phyloP scores from a whole-genome alignment of 1,284 basidiomycete genomes.

The Trichosporon sp. region DNA sequence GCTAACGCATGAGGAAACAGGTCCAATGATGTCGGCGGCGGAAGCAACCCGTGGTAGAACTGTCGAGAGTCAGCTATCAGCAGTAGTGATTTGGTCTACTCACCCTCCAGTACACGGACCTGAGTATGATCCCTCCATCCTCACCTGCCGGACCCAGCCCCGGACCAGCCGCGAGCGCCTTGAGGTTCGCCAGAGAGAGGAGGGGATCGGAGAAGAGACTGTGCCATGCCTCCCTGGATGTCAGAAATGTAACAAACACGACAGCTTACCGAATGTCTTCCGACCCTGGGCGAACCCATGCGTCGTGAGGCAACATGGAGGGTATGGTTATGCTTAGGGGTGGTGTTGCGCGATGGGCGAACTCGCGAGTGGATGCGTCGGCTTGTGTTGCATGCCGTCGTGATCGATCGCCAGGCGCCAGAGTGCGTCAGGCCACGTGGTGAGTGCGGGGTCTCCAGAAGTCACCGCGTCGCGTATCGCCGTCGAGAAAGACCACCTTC shows the following conservation, averaged over 20 bases:
- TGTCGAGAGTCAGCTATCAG: slow-evolving; percentile 16
- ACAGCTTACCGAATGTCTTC: neutral
- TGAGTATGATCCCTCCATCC: slow-evolving; percentile 36
- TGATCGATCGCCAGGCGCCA: neutral
- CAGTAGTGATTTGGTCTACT: slow-evolving; percentile 4
- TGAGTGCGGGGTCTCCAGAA: neutral
- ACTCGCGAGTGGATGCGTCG: neutral
- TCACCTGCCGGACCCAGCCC: slow-evolving; percentile 32
- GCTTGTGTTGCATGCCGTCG: neutral
- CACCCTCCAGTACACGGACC: slow-evolving; percentile 49
- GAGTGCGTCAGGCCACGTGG: neutral
- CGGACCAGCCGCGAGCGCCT: slow-evolving; percentile 29
- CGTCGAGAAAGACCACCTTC: neutral
- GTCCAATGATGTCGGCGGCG: slow-evolving; percentile 39
- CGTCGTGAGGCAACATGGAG: neutral
- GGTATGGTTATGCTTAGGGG: neutral
- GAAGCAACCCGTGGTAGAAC: slow-evolving; percentile 46
- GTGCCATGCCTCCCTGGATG: slow-evolving; percentile 33
- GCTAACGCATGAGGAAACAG: slow-evolving; percentile 32
- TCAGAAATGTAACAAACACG: neutral
- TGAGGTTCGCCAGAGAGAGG: slow-evolving; percentile 38
- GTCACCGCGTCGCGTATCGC: neutral
- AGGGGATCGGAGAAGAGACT: slow-evolving; percentile 42
- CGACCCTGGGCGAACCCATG: neutral
- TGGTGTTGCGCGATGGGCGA: slow-evolving; percentile 1